A percentile compares a stretch with the other conserved stretches of the same genome.
Conservation (phyloP, 1,139 yeast genomes). For the Candida pseudoviswanathii region DNA sequence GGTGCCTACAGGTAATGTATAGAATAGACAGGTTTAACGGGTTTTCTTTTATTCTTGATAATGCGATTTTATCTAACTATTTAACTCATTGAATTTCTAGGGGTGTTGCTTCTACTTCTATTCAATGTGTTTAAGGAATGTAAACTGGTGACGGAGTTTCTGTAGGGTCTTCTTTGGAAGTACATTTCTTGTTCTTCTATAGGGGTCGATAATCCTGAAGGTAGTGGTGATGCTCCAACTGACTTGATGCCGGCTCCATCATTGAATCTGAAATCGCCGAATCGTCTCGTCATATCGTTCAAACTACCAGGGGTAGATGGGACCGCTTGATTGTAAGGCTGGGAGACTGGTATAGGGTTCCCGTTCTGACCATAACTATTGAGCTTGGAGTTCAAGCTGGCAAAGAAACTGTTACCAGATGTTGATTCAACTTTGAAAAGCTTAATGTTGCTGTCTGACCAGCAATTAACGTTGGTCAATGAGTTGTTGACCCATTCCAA, state of each 20-base stretch:
- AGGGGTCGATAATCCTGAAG: constrained; percentile 28
- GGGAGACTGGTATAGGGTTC: background rate
- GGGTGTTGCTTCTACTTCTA: constrained; percentile 37
- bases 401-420: constrained; percentile 42
- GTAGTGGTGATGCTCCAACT: constrained; percentile 26
- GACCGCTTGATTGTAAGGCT: constrained; percentile 18
- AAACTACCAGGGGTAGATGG: constrained; percentile 45
- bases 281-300: constrained; percentile 53
- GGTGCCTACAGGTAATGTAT: no score
- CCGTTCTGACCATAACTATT: constrained; percentile 10
- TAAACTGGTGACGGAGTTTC: constrained; percentile 42
- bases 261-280: constrained; percentile 45
- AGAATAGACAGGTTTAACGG: background rate
- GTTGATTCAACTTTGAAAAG: constrained; percentile 58
- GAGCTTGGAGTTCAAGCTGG: constrained; percentile 19
- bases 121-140: constrained; percentile 47
- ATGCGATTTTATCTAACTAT: constrained; percentile 11
- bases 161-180: constrained; percentile 19
- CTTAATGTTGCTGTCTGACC: constrained; percentile 65
- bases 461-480: constrained; percentile 44
- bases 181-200: constrained; percentile 33
- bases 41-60: background rate
- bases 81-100: constrained; percentile 41
- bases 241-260: constrained; percentile 16
- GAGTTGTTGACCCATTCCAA: constrained; percentile 27